phyloP scores from a whole-genome alignment of 371 early-diverging fungal species.

The Chytridiales sp. region DNA sequence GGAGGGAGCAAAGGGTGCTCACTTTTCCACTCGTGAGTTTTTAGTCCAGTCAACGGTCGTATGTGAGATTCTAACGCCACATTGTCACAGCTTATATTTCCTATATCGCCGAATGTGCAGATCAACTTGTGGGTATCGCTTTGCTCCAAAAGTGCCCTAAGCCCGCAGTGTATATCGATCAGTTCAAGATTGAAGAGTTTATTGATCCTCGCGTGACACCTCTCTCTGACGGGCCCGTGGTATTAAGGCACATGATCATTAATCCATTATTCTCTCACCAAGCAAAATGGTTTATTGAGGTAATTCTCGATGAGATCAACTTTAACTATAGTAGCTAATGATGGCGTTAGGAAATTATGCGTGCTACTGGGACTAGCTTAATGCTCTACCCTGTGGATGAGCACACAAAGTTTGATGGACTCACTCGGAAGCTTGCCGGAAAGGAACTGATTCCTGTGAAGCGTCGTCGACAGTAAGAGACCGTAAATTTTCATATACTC shows the following conservation, averaged over 20 bases:
- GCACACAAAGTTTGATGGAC: constrained; percentile 27
- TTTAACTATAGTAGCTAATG: not conserved
- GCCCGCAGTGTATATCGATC: constrained; percentile 28
- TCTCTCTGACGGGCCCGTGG: constrained; percentile 23
- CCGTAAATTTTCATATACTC: not conserved
- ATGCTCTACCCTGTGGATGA: constrained; percentile 33
- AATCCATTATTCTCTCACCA: constrained; percentile 43
- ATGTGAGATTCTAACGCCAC: not conserved
- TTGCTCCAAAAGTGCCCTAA: constrained; percentile 23
- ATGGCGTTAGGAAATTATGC: constrained; percentile 30
- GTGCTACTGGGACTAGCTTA: constrained; percentile 25
- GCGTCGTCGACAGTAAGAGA: constrained; percentile 34
- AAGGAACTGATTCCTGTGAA: constrained; percentile 46
- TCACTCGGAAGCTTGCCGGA: constrained; percentile 25
- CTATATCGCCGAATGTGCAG: constrained; percentile 22
- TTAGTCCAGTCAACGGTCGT: not conserved
- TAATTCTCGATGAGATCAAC: constrained; percentile 12
- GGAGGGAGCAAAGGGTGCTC: constrained; percentile 15
- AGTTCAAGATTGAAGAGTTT: constrained; percentile 41
- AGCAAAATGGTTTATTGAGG: constrained; percentile 42
- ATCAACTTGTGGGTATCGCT: constrained; percentile 31
- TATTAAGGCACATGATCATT: constrained; percentile 34
- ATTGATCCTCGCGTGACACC: constrained; percentile 13
- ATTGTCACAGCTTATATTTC: constrained; percentile 13
- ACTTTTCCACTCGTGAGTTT: not conserved